Evolutionary conservation across 163 green algal genomes (phyloP), one percentile per base, ranked within the genome.

Genomic region (Chloromonas sp.): DNA sequence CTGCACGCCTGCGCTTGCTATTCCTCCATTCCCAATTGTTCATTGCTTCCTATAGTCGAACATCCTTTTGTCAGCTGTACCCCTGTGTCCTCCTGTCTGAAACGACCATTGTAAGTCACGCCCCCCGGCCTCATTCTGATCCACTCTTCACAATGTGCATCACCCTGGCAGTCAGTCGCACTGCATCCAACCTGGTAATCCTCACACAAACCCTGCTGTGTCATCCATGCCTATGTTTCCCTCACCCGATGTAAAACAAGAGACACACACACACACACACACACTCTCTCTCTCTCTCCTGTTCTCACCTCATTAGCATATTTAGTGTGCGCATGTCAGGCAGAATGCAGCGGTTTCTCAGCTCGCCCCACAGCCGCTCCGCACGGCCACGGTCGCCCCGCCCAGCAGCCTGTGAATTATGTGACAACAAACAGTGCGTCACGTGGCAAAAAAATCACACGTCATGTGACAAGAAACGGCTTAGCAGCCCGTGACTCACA

Each of bases 291-390:
- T 36, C 36, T 36, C 36, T 36, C 36, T 36, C 36, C 36, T 36
- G 36, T 36, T 14, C 78, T 58, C 36, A 82, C 61, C 81, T 57
- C 81, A 84, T 84, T 2, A 84, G 66, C 81, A 84, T 79, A 70
- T 84, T 84, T 15, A 84, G 81, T 3, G 81, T 84, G 81, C 81
- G 66, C 81, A 84, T n/a, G 62, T 84, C 81, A 8, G 81, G 81
- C 70, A 60, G 79, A 2, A 82, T 13, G n/a, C 5, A 77, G 36
- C 81, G 62, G 5, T 0, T 57, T 8, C 58, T 36, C 62, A 84
- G 36, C 66, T 79, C 81, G 1, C 5, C 36, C 81, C 81, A 84
- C 62, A 84, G 66, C 70, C 70, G 81, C 81, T 79, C 58, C 5
- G 81, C 81, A 3, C 81, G 62, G 1, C 66, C 81, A 5, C 81